A percentile compares a stretch with the other conserved stretches of the same genome.
Conservation (phyloP, 306 rosid species). For the Chamaecrista fasciculata region DNA sequence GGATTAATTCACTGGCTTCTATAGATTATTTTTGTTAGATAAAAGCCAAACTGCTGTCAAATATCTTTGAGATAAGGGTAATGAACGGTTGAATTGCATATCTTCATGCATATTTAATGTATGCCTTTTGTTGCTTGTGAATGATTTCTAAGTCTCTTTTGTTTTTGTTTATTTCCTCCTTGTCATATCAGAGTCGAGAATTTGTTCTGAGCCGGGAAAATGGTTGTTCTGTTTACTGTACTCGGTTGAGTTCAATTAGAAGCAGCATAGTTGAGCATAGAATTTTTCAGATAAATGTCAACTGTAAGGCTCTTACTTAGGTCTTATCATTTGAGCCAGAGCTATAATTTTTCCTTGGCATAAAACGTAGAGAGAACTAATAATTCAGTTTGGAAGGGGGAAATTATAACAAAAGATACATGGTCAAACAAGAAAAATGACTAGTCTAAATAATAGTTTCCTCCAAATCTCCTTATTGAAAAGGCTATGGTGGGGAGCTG, state of each 20-base stretch:
- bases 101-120: constrained; percentile 9
- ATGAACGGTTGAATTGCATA: not conserved
- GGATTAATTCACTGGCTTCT: not conserved
- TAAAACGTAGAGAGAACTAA: too few species aligned
- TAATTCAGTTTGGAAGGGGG: too few species aligned
- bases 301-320: not conserved
- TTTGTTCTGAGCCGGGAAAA: not conserved
- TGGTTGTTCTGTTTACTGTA: not conserved
- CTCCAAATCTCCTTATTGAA: not conserved
- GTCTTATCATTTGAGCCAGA: not conserved
- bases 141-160: not conserved
- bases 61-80: not conserved
- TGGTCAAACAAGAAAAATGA: not conserved
- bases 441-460: not conserved
- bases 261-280: not conserved
- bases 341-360: not conserved
- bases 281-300: not conserved
- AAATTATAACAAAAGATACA: too few species aligned
- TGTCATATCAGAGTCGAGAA: not conserved
- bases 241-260: not conserved
- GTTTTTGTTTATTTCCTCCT: not conserved
- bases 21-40: not conserved
- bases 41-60: not conserved
- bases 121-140: constrained; percentile 1
- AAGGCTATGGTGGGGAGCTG: not conserved